phyloP scores from a whole-genome alignment of 108 stramenopile species.

The Nannochloropsis salina region DNA sequence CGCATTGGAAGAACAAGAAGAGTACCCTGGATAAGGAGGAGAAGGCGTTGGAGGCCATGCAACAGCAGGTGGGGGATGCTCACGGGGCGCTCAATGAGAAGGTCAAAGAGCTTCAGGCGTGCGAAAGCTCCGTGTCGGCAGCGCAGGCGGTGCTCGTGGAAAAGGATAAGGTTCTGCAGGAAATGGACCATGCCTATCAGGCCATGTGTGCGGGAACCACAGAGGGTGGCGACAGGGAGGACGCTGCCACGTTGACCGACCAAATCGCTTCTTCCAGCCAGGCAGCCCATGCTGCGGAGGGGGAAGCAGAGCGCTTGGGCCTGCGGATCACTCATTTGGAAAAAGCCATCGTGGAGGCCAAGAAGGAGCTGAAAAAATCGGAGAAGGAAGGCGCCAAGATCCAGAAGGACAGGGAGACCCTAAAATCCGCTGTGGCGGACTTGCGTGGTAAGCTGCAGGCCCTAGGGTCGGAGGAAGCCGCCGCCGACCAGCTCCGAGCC shows the following conservation, averaged over 20 bases:
- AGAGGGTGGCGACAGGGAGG: conserved; percentile 20
- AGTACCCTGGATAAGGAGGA: conserved; percentile 59
- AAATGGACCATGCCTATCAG: conserved; percentile 25
- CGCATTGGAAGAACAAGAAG: conserved; percentile 68
- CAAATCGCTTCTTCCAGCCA: conserved; percentile 24
- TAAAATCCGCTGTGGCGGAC: conserved; percentile 7
- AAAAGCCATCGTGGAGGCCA: conserved; percentile 65
- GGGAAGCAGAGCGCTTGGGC: conserved; percentile 66
- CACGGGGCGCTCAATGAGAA: neutral
- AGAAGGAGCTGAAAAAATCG: conserved; percentile 74
- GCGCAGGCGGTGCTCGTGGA: conserved; percentile 27
- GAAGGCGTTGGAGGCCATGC: conserved; percentile 50
- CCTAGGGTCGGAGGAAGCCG: conserved; percentile 29
- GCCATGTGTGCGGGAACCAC: conserved; percentile 42
- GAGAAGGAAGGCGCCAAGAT: conserved; percentile 53
- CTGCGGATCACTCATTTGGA: conserved; percentile 81
- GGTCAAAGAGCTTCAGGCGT: conserved; percentile 19
- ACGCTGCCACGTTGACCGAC: conserved; percentile 28
- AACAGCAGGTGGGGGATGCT: conserved; percentile 7
- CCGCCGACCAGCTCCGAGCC: conserved; percentile 35
- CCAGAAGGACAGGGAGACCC: neutral
- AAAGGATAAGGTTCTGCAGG: conserved; percentile 22
- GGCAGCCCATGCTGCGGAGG: conserved; percentile 48
- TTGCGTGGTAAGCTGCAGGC: conserved; percentile 18
- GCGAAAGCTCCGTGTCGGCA: conserved; percentile 1